Conservation (phyloP, 192 early-diverging fungal genomes). For the Rhizoclosmatium globosum region DNA sequence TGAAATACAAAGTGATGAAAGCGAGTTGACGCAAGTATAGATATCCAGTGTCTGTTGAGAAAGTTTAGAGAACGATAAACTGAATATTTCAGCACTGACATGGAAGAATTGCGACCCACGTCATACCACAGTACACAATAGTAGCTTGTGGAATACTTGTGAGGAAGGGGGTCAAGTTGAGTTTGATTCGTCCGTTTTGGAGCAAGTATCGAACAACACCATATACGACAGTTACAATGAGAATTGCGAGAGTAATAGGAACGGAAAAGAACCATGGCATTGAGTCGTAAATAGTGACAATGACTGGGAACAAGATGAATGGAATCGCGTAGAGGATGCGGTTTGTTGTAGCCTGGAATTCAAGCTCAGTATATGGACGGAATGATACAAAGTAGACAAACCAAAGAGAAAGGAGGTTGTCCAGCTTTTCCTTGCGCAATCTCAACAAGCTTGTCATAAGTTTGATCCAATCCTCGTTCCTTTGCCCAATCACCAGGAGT, state of each 20-base stretch:
- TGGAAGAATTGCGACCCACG: conserved; percentile 78
- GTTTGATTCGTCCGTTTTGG: conserved; percentile 37
- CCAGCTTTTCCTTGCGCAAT: not conserved
- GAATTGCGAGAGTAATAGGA: conserved; percentile 58
- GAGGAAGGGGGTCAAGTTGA: conserved; percentile 83
- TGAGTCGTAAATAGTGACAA: conserved; percentile 61
- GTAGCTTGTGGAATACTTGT: conserved; percentile 89
- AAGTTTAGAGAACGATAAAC: not conserved
- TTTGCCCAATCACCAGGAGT: conserved; percentile 85
- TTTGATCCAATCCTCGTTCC: conserved; percentile 55
- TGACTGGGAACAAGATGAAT: conserved; percentile 67
- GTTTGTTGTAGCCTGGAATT: conserved; percentile 65
- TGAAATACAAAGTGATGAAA: conserved; percentile 70
- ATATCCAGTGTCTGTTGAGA: conserved; percentile 64
- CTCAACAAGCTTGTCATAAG: conserved; percentile 46
- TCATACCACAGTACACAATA: conserved; percentile 72
- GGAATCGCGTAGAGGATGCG: conserved; percentile 76
- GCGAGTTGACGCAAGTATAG: conserved; percentile 68
- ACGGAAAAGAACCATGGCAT: conserved; percentile 84
- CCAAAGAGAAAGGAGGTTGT: conserved; percentile 15
- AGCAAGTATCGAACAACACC: conserved; percentile 70
- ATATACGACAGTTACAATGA: conserved; percentile 55
- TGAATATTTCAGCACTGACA: conserved; percentile 56
- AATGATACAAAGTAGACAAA: not conserved
- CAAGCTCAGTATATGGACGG: not conserved